A percentile compares a stretch with the other conserved stretches of the same genome.
phyloP scores from a whole-genome alignment of 192 early-diverging fungal species.

The Pecoramyces ruminantium region DNA sequence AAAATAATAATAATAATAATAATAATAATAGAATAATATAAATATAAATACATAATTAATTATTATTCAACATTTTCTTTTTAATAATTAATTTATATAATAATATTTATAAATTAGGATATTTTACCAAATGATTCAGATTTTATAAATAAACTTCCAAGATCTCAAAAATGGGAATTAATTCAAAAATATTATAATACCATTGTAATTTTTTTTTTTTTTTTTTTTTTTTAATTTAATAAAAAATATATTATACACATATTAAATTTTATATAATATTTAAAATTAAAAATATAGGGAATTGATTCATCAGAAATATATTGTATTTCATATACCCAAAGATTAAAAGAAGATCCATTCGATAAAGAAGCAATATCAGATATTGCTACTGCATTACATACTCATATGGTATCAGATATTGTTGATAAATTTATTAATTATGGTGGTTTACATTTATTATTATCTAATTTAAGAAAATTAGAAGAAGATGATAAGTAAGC shows the following conservation, averaged over 20 bases:
- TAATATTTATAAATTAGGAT: too few relatives aligned
- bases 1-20: too few relatives aligned
- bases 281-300: too few relatives aligned
- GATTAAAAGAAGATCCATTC: background rate
- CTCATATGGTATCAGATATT: background rate
- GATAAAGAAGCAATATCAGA: background rate
- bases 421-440: background rate
- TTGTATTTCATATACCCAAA: background rate
- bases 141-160: background rate
- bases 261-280: too few relatives aligned
- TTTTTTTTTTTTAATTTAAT: too few relatives aligned
- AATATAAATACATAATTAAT: too few relatives aligned
- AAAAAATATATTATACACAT: too few relatives aligned
- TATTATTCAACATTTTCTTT: too few relatives aligned
- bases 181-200: background rate
- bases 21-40: too few relatives aligned
- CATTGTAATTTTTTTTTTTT: too few relatives aligned
- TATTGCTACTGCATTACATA: background rate
- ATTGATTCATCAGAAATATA: background rate
- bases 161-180: background rate
- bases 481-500: conserved; percentile 12
- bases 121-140: background rate
- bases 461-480: conserved; percentile 18
- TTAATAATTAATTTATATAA: too few relatives aligned
- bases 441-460: conserved; percentile 16